Evolutionary conservation across 176 grass and related monocot genomes (phyloP).

Genomic region (Typha latifolia): DNA sequence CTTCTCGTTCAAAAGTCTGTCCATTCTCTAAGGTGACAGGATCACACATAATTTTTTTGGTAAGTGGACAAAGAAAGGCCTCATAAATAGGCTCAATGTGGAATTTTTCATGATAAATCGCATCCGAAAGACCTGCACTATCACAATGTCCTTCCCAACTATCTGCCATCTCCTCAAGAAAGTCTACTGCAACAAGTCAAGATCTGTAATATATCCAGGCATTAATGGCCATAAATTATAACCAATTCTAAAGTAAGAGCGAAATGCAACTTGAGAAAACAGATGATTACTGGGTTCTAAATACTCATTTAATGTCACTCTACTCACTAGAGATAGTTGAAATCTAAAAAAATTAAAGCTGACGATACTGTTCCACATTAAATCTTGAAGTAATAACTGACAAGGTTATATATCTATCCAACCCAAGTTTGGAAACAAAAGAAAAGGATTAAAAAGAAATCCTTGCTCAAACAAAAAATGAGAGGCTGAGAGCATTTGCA

Average conservation of each 20-base stretch:
- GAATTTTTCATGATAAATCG: slow-evolving; percentile 31
- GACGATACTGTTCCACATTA: too few relatives aligned
- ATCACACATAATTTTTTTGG: slow-evolving; percentile 77
- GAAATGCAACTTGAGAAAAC: background rate
- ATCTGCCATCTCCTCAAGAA: slow-evolving; percentile 48
- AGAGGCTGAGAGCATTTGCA: too few relatives aligned
- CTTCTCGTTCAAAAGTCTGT: slow-evolving; percentile 70
- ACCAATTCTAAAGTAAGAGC: background rate
- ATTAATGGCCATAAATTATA: background rate
- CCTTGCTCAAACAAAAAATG: too few relatives aligned
- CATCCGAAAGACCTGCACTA: slow-evolving; percentile 36
- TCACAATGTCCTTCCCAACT: slow-evolving; percentile 38
- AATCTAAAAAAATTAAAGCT: too few relatives aligned
- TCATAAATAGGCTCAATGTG: slow-evolving; percentile 79
- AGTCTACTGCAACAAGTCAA: slow-evolving; percentile 22
- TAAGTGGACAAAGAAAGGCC: slow-evolving; percentile 80
- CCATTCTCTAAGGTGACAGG: slow-evolving; percentile 82
- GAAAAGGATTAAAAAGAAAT: too few relatives aligned
- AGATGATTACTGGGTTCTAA: background rate
- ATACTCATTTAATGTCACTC: too few relatives aligned
- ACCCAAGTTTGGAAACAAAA: too few relatives aligned
- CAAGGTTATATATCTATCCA: too few relatives aligned
- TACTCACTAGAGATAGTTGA: too few relatives aligned
- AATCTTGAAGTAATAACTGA: too few relatives aligned
- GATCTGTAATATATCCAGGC: background rate